phyloP scores from a whole-genome alignment of 2,329 filamentous ascomycete genomes.

The Ophiocordyceps camponoti-saundersi region DNA sequence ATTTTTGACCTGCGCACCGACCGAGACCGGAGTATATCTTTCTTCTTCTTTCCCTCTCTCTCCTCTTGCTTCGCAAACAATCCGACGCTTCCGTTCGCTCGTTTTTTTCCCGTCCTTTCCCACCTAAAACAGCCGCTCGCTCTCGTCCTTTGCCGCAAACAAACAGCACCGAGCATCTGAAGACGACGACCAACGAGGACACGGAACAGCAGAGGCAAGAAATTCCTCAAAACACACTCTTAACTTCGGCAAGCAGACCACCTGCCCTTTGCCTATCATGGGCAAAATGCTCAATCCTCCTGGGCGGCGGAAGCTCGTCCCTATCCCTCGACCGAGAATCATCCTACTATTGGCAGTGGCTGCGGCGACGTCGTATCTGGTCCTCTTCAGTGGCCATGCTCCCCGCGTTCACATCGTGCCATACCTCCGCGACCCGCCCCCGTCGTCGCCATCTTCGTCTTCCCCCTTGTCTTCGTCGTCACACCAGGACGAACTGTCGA shows the following conservation, averaged over 20 bases:
- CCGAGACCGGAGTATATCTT: too few relatives aligned
- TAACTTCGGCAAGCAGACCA: too few relatives aligned
- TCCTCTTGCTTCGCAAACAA: too few relatives aligned
- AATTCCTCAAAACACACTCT: too few relatives aligned
- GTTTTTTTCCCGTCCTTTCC: too few relatives aligned
- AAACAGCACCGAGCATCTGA: neutral
- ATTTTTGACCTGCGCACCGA: neutral
- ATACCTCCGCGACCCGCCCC: slow-evolving; percentile 6
- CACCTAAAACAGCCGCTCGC: too few relatives aligned
- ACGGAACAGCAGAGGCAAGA: too few relatives aligned
- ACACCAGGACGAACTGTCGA: slow-evolving; percentile 3
- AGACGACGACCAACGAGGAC: too few relatives aligned
- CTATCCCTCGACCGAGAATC: slow-evolving; percentile 22
- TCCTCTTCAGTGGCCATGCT: slow-evolving; percentile 20
- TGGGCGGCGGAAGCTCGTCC: slow-evolving; percentile 11
- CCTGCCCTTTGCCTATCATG: slow-evolving; percentile 3
- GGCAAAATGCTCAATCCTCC: slow-evolving; percentile 16
- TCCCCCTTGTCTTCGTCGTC: neutral
- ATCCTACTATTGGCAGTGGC: slow-evolving; percentile 23
- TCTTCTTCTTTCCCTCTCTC: too few relatives aligned
- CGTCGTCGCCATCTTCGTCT: neutral
- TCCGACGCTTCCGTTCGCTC: too few relatives aligned
- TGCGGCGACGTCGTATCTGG: slow-evolving; percentile 23
- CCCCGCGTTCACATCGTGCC: slow-evolving; percentile 18
- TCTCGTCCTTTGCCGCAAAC: neutral